Base-by-base conservation (phyloP, 129 eudicot species). In the Silybum marianum region DNA sequence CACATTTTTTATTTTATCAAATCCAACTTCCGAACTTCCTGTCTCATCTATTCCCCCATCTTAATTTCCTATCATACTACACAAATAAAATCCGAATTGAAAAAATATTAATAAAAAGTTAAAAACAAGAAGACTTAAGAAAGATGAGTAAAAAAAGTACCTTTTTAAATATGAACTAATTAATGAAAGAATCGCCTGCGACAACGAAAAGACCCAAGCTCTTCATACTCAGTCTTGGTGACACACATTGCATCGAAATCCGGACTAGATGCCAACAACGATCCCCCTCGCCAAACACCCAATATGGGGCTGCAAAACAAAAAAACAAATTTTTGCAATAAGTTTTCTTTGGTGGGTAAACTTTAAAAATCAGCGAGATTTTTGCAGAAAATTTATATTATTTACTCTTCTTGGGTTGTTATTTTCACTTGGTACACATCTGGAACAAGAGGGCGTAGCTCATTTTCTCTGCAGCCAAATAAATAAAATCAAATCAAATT, bases 271-370 rank as follows among this genome's bases (percentile, higher is more conserved):
- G 98, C 99, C 86, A 96, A 82, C 77, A 96, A 94, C 28, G 99
- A 96, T 7, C 98, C 99, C 77, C 99, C 99, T 83, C 99, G 85
- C 99, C 99, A 96, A 44, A 93, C 98, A 36, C 99, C 98, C 77
- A 90, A 87, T 44, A 93, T 89, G 9, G 99, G 99, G 78, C 99
- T 96, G 90, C 67, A 81, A 9, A 9, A 82, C 78, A 80, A 36
- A 79, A 79, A 48, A 38, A 74, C 3, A 69, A 54, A 65, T n/a
- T 30, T 71, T 75, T 82, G 18, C 74, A 42, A 4, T 83, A 72
- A 75, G 76, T 75, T 75, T 9, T 46, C 16, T 42, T 71, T 23
- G 78, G 30, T 2, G 21, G 54, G 51, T 72, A 39, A 22, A 22
- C n/a, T 51, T 9, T 7, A 9, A 9, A 77, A 60, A 39, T 14